Conservation (phyloP, 352 stramenopile genomes). For the Phytophthora hybrid region DNA sequence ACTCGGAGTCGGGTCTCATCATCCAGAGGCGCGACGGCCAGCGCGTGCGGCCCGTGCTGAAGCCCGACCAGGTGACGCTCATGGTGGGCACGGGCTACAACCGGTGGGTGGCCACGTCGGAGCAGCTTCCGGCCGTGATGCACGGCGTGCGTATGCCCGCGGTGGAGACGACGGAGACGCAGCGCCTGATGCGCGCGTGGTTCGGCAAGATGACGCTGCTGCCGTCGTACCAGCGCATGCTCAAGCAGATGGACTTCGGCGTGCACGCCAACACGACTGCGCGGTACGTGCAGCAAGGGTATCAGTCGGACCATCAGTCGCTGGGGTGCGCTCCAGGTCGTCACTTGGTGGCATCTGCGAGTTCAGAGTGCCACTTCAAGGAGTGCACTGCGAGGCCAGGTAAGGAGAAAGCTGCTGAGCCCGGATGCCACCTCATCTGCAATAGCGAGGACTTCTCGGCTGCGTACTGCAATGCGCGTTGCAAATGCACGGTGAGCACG, state of each 20-base stretch:
- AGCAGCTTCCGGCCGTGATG: constrained; percentile 58
- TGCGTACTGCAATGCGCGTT: constrained; percentile 22
- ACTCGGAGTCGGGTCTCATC: constrained; percentile 58
- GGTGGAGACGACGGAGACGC: constrained; percentile 31
- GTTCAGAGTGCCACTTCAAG: constrained; percentile 41
- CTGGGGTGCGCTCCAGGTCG: constrained; percentile 52
- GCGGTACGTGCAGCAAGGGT: constrained; percentile 43
- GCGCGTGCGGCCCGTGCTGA: constrained; percentile 57
- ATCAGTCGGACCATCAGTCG: constrained; percentile 38
- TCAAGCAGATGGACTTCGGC: constrained; percentile 55
- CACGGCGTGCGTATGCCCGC: constrained; percentile 70
- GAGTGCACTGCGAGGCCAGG: constrained; percentile 37
- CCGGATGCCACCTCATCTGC: constrained; percentile 38
- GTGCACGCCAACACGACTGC: constrained; percentile 50
- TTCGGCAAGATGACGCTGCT: constrained; percentile 76
- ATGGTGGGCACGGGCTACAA: constrained; percentile 72
- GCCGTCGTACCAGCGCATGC: constrained; percentile 63
- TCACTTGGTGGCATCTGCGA: constrained; percentile 46
- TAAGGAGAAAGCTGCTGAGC: constrained; percentile 12
- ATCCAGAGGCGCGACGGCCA: constrained; percentile 55
- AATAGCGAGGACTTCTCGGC: constrained; percentile 40
- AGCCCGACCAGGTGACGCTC: constrained; percentile 59
- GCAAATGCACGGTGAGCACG: constrained; percentile 24
- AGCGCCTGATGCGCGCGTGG: constrained; percentile 58
- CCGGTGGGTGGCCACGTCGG: constrained; percentile 56